Conservation (phyloP, 2,329 filamentous ascomycete species). For the Escovopsis weberi region DNA sequence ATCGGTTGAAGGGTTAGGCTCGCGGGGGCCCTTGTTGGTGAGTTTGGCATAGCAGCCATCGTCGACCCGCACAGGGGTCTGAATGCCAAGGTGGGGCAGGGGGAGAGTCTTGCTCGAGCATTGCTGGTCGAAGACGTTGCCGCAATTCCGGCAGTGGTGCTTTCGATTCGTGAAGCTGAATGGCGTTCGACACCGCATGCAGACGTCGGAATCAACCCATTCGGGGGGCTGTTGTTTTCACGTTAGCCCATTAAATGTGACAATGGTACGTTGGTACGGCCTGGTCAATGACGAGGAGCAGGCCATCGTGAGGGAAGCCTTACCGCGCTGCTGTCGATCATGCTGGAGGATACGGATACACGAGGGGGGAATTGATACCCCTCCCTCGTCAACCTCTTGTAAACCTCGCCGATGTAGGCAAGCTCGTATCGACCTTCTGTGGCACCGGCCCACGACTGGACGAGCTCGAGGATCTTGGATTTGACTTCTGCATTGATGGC, state of each 20-base stretch:
- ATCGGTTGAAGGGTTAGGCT: constrained; percentile 29
- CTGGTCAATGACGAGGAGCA: neutral
- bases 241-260: neutral
- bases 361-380: constrained; percentile 83
- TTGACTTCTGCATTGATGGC: constrained; percentile 77
- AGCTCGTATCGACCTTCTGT: constrained; percentile 75
- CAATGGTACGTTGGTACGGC: no score
- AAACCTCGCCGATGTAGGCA: constrained; percentile 78
- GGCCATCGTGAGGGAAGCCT: constrained; percentile 1
- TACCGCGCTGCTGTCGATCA: constrained; percentile 94
- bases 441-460: constrained; percentile 85
- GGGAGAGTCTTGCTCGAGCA: constrained; percentile 84
- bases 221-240: constrained; percentile 58
- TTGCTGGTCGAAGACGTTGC: constrained; percentile 91
- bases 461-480: constrained; percentile 78
- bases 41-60: constrained; percentile 90
- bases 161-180: constrained; percentile 98
- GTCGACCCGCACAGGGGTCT: constrained; percentile 83
- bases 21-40: constrained; percentile 48
- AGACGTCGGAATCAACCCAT: constrained; percentile 96
- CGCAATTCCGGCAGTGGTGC: constrained; percentile 95
- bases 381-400: constrained; percentile 66
- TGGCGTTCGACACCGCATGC: constrained; percentile 88
- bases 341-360: constrained; percentile 78
- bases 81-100: constrained; percentile 82